Base-by-base conservation (phyloP, 495 filamentous ascomycete genomes). In the Staphylotrichum tortipilum region DNA sequence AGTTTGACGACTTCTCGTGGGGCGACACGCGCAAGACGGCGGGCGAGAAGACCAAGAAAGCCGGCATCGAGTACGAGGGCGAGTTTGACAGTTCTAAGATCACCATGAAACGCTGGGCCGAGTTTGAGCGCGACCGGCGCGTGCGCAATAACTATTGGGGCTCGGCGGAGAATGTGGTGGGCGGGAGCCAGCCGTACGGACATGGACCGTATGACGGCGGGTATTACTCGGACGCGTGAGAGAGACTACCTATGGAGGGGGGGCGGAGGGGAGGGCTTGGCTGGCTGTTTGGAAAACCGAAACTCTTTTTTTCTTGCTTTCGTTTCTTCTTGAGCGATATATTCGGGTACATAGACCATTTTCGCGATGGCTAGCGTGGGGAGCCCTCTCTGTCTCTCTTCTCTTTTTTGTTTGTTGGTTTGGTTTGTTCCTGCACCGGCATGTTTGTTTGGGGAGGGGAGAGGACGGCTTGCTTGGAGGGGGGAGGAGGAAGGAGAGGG, bases 1-100 rank as follows among this genome's bases (percentile, higher is more conserved):
- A 99, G 65, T 99, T 99, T 65, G 94, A 99, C 61, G 94, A 99
- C 68, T 99, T 99, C 74, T 92, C 86, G 61, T 99, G 94, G 92
- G 94, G 94, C 54, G 94, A 99, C 57, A 99, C 94, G 23, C 81
- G 94, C 23, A 94, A 97, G 79, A 95, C 91, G 11, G 89, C 83
- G 1, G 90, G 89, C 3, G 94, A 94, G 60, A 88, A 88, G 72
- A 81, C 77, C 9, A 87, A 88, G 72, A 76, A 76, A 56, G 80
- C 80, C 1, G 86, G 86, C 36, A 84, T 85, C 24, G 88, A 88
- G 54, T 84, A 84, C 49, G 90, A 97, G 70, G 94, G 94, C 49
- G 91, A 96, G 67, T 97, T 97, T 66, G 91, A 97, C 61, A 92
- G 86, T 63, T 89, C 84, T 62, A 92, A 94, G 79, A 97, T 97